Evolutionary conservation across 169 alveolate species (phyloP), one percentile per base, ranked within the genome.

Genomic region (Condylostoma magnum): DNA sequence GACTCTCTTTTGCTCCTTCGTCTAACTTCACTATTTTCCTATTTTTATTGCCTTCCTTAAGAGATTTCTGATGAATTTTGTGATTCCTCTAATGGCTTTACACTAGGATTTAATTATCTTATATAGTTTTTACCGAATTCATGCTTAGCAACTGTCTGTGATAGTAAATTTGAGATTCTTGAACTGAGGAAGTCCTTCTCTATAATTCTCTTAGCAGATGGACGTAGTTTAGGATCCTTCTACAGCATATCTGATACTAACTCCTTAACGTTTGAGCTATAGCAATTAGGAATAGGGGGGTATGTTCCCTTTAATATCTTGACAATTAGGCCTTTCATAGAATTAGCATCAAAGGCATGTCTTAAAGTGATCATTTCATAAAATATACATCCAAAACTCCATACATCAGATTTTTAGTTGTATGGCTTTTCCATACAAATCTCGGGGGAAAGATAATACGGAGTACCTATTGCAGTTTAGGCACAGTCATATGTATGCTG

Each of bases 371-470:
- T 91, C 70, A 94, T 71, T 72, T 94, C 98, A 83, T 94, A 94
- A 33, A 92, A 83, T 20, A 94, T 90, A 47, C 96, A 91, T 0
- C 99, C 99, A 20, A 97, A 80, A 1, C 99, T 99, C 99, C 99
- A 98, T 8, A 98, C 93, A 91, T 98, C 99, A 38, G 99, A 95
- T 71, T 99, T 98, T 93, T 98, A 92, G 76, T 96, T 96, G 88
- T 96, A 97, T 5, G 99, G 99, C 76, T 94, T 93, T 46, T 97
- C 99, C 89, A 95, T 94, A 70, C 99, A 97, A 55, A 98, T 94
- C 89, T 99, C 99, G 0, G 99, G 99, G 20, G 99, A 96, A 82
- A 99, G 84, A 89, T 98, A 99, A 91, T 96, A 99, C 0, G 99
- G 99, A 6, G 99, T 99, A 48, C 99, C 99, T 69, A 30, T 85